Percentiles rank a stretch among this genome's conserved stretches.
Evolutionary conservation across 306 rosid species (phyloP).

Genomic region (Mucuna pruriens): DNA sequence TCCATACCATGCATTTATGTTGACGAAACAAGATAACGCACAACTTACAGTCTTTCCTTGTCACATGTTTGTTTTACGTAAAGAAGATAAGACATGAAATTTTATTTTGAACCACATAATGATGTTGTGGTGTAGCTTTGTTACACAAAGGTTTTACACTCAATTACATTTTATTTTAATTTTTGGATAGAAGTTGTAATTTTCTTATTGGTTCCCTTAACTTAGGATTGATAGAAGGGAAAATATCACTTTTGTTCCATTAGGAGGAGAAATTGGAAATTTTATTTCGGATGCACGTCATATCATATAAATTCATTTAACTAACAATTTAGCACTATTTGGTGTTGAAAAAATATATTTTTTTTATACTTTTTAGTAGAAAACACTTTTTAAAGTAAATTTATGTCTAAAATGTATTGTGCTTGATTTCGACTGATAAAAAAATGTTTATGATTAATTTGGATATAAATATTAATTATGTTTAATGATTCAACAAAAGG

Average conservation of each 20-base stretch:
- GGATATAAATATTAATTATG: no score
- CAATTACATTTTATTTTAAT: background rate
- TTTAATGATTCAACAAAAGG: no score
- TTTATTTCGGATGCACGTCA: background rate
- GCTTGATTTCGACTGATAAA: no score
- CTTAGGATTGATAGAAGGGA: background rate
- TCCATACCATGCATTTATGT: background rate
- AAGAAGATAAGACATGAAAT: background rate
- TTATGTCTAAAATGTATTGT: no score
- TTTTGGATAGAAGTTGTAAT: background rate
- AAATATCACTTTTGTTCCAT: background rate
- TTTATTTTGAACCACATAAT: background rate
- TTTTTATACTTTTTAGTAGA: background rate
- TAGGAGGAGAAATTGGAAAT: background rate
- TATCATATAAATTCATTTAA: background rate
- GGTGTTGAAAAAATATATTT: no score
- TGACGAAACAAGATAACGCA: background rate
- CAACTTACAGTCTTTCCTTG: background rate
- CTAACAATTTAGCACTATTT: no score
- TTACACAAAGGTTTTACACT: background rate
- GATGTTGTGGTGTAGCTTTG: background rate
- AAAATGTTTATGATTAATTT: no score
- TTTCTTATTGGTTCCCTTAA: constrained; percentile 21
- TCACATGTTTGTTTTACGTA: background rate
- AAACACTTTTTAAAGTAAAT: no score